Evolutionary conservation across 805 yeast genomes (phyloP), one percentile per base, ranked within the genome.

Genomic region (Babjeviella inositovora): DNA sequence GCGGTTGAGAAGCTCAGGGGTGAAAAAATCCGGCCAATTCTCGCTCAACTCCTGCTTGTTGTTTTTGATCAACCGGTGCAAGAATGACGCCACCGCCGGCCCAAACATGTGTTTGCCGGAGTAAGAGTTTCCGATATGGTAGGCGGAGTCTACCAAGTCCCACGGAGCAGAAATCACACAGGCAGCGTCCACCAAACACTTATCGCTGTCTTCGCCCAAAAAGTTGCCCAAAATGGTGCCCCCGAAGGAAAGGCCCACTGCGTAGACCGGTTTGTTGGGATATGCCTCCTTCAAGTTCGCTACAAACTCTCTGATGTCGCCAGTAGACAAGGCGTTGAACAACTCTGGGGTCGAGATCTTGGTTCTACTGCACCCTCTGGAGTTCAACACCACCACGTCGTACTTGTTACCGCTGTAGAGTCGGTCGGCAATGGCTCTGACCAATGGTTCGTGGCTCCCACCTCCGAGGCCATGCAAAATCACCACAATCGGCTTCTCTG

Each of bases 361-460:
- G 11, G 81, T 73, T 38, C 80, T 60, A 15, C 81, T 74, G 45
- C 87, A 76, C 4, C 92, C 92, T 38, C 92, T 55, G 10, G 77
- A 58, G 39, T 74, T 75, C 23, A 77, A 38, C 3, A 63, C 66
- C 11, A 71, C 75, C 22, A 70, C 39, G 11, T 55, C 73, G 45
- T 73, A 68, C 39, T 70, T 57, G 31, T 51, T 36, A 25, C 50
- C 47, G 9, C 48, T 46, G 15, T 61, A 54, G 22, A 72, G 44
- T 11, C 47, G 43, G 21, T 50, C 47, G 17, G 67, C 45, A 18
- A 70, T 48, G 6, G 74, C 61, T 31, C 82, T 57, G 22, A 76
- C 63, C 27, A 71, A 71, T 11, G 79, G 69, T 41, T 77, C 90
- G 34, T 71, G 77, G 9, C 81, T 70, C 2, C 92, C 92, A 28